These are phyloP conservation scores for Paragyromitra xinjiangensis DNA, from an alignment of 495 filamentous ascomycete species.

Conservation along the genomic window DNA sequence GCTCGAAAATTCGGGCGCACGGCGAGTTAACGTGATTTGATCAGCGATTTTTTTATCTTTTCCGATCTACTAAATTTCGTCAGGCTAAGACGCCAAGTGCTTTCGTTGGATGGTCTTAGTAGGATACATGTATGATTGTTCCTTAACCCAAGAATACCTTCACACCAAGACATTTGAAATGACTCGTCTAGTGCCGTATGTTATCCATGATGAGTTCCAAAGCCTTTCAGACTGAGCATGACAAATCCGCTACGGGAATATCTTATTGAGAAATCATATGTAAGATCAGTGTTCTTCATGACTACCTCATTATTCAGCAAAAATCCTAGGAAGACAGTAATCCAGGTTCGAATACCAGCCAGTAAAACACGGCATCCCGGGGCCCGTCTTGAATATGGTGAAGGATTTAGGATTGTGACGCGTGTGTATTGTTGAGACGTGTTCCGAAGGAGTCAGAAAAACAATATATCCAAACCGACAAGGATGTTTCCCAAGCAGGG, in stretches of 20 bases:
- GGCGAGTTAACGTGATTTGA: background rate
- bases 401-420: slow-evolving; percentile 4
- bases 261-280: background rate
- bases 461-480: slow-evolving; percentile 23
- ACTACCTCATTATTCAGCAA: background rate
- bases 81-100: background rate
- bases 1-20: background rate
- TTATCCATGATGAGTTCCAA: background rate
- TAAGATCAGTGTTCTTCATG: background rate
- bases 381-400: background rate
- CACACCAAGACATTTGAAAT: background rate
- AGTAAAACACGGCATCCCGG: slow-evolving; percentile 4
- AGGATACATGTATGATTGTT: background rate
- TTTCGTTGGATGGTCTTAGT: background rate
- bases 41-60: background rate
- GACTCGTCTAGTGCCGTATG: background rate
- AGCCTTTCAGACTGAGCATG: background rate
- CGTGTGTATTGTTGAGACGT: slow-evolving; percentile 4
- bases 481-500: slow-evolving; percentile 4
- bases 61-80: background rate
- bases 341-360: background rate
- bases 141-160: background rate
- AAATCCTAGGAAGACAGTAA: background rate
- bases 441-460: background rate
- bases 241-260: background rate